A percentile compares a stretch with the other conserved stretches of the same genome.
Evolutionary conservation across 1,284 basidiomycete species (phyloP).

Genomic region (Austropuccinia psidii): DNA sequence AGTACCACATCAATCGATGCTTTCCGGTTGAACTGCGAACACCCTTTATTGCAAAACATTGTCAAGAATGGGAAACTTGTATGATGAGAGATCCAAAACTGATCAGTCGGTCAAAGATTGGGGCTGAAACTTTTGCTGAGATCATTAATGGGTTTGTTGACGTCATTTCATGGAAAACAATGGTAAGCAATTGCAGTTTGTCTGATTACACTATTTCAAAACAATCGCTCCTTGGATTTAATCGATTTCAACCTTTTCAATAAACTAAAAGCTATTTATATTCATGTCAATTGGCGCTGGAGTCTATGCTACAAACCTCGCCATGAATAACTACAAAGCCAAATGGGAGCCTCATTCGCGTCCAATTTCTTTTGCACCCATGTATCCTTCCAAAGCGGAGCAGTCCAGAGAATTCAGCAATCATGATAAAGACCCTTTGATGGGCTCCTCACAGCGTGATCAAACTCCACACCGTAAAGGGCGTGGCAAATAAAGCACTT

Average conservation of each 20-base stretch:
- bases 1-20: slow-evolving; percentile 32
- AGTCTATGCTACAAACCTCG: slow-evolving; percentile 17
- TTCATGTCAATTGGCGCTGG: slow-evolving; percentile 7
- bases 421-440: no score
- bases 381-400: no score
- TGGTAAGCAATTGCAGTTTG: slow-evolving; percentile 38
- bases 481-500: no score
- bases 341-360: slow-evolving; percentile 8
- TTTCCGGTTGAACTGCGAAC: slow-evolving; percentile 16
- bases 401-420: no score
- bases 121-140: slow-evolving; percentile 47
- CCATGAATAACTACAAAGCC: slow-evolving; percentile 30
- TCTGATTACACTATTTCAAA: no score
- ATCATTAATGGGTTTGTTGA: slow-evolving; percentile 48
- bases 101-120: slow-evolving; percentile 45
- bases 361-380: background rate
- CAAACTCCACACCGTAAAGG: no score
- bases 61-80: slow-evolving; percentile 43
- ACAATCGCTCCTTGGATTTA: background rate
- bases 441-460: no score
- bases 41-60: slow-evolving; percentile 31
- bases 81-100: slow-evolving; percentile 44
- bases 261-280: slow-evolving; percentile 12
- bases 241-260: background rate
- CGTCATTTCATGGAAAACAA: slow-evolving; percentile 48